Base-by-base conservation (phyloP, 2,329 filamentous ascomycete species). In the Aspergillus neotritici region DNA sequence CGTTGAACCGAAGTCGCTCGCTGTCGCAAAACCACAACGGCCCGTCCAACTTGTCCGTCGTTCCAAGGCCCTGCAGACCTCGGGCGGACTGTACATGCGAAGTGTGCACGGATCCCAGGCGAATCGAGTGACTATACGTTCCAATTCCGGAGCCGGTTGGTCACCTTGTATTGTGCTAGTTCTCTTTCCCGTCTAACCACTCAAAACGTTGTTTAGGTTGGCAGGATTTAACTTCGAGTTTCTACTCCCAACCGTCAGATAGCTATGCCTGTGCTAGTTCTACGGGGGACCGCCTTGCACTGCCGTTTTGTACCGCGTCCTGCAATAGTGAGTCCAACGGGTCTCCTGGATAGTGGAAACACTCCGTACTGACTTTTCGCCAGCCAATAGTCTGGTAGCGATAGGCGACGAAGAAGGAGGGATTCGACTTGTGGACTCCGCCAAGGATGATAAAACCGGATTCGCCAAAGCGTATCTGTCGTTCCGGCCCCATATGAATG, bases 371-470 rank as follows among this genome's bases (percentile, higher is more conserved):
- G 29, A 53, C 48, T 48, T 49, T 50, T 6, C 44, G 34, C 10
- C 47, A 80, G 77, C 76, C 46, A 85, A 84, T 60, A 78, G 81
- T 6, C 68, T 87, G 8, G 73, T 86, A 45, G 84, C 83, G 3
- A 71, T 86, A 46, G 84, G 82, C 31, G 82, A 86, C 54, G 83
- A 87, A 66, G 79, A 83, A 55, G 84, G 84, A 14, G 71, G 72
- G 15, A 71, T 87, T 37, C 73, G 81, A 43, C 62, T 87, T 11
- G 58, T 87, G 6, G 83, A 87, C 56, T 77, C 82, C 3, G 70
- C 73, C 0, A 67, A 72, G 43, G 66, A 70, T 34, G 68, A 72
- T 46, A 66, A 72, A 33, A 61, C 64, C 21, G 65, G 65, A 0
- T 86, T 86, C 58, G 72, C 68, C n/a, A 70, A 72, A 48, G 63